phyloP scores from a whole-genome alignment of 2,329 filamentous ascomycete genomes.

The Ophiostoma sp. region DNA sequence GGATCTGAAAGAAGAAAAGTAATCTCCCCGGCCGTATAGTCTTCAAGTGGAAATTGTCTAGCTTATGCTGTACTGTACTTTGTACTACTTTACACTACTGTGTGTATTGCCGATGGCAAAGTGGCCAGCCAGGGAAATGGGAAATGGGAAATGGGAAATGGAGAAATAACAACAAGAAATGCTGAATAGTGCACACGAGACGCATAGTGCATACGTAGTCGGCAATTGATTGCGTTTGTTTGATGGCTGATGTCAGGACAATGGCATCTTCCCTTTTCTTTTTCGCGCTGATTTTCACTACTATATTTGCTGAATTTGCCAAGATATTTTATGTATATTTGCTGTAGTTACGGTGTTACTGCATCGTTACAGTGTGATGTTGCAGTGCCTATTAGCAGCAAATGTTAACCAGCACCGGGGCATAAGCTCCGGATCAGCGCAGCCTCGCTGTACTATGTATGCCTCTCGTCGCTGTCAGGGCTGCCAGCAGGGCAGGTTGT shows the following conservation, averaged over 20 bases:
- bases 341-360: too few species aligned
- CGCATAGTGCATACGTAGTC: not conserved
- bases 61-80: not conserved
- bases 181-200: not conserved
- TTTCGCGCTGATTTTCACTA: too few species aligned
- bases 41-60: not conserved
- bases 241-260: not conserved
- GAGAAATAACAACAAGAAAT: not conserved
- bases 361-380: not conserved
- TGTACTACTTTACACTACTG: not conserved
- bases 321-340: too few species aligned
- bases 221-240: not conserved
- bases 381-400: not conserved
- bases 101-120: not conserved
- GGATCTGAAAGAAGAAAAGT: not conserved
- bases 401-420: not conserved
- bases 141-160: not conserved
- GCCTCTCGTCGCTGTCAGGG: not conserved
- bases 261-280: not conserved
- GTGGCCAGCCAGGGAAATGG: not conserved
- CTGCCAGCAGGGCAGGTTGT: not conserved
- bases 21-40: not conserved
- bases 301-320: too few species aligned
- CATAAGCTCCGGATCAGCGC: conserved; percentile 10
- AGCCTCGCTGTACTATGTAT: not conserved